These are phyloP conservation scores for Naganishia kalamii DNA, from an alignment of 768 basidiomycete genomes.

Conservation along the genomic window DNA sequence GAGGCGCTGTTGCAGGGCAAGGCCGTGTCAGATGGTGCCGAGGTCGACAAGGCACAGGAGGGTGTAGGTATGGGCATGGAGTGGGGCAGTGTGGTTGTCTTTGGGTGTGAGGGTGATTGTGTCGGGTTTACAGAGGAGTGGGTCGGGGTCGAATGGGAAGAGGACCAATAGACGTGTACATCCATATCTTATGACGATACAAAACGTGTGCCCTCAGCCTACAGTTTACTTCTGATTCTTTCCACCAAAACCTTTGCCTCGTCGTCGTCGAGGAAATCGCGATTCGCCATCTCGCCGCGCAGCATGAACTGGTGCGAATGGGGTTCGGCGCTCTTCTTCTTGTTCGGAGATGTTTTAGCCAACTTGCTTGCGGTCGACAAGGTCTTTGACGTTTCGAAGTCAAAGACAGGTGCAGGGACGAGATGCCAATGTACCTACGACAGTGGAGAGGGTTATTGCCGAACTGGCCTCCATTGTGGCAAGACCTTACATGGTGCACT, in stretches of 20 bases:
- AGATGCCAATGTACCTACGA: conserved; percentile 27
- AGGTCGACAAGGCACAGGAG: conserved; percentile 13
- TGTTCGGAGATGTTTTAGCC: not conserved
- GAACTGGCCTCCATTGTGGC: not conserved
- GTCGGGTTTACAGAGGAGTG: conserved; percentile 42
- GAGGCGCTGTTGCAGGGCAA: conserved; percentile 50
- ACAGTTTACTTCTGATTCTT: conserved; percentile 26
- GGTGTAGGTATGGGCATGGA: conserved; percentile 62
- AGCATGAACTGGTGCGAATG: conserved; percentile 24
- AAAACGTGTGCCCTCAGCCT: not conserved
- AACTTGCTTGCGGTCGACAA: conserved; percentile 3
- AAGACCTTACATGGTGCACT: conserved; percentile 20
- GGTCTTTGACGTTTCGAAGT: conserved; percentile 13
- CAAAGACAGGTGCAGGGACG: conserved; percentile 24
- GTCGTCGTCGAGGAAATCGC: conserved; percentile 24
- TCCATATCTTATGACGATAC: not conserved
- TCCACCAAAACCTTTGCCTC: conserved; percentile 23
- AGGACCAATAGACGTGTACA: conserved; percentile 13
- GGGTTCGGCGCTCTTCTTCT: conserved; percentile 7
- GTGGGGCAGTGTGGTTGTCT: conserved; percentile 87
- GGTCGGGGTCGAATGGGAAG: conserved; percentile 46
- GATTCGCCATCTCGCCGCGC: conserved; percentile 22
- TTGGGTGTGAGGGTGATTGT: conserved; percentile 79
- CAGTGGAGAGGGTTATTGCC: not conserved
- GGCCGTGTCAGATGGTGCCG: conserved; percentile 30